Base-by-base conservation (phyloP, 345 rosid genomes). In the Euphorbia lathyris region DNA sequence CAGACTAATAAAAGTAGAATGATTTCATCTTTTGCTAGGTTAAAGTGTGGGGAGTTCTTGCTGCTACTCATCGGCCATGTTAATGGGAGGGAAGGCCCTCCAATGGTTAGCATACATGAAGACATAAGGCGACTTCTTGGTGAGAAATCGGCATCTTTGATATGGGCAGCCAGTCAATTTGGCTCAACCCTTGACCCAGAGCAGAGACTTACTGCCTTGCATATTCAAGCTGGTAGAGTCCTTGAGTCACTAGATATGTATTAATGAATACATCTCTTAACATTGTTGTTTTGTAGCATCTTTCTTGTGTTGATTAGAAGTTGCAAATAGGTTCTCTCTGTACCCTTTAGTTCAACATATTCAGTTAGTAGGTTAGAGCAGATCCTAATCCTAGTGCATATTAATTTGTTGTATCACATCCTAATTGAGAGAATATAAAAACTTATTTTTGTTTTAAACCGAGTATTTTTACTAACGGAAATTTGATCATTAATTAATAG, bases 141-240 rank as follows among this genome's bases (percentile, higher is more conserved):
- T 78, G 98, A 95, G 85, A 85, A 87, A 72, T 90, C 94, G 0
- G 98, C 99, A 13, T 90, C 99, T 60, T 78, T 92, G 78, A 86
- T 95, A 83, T 95, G 98, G 99, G 98, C 99, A 5, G 97, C 99
- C 25, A 92, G 97, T 80, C 98, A 91, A 64, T 88, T 90, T 40
- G 96, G 92, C 53, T 89, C 98, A 55, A 89, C 96, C 59, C 82
- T 91, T 45, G 90, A 88, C 76, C 96, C 97, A 5, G 92, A 86
- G 34, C 96, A 95, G 83, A 84, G 97, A 79, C 78, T 95, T 59
- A 85, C 84, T 30, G 93, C 93, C 22, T 79, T 95, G 60, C 96
- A 90, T 60, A 89, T 90, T 71, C 99, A 95, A 70, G 98, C 98
- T 72, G 89, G 96, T 70, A 83, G 98, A 80, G 93, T 95, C 52